A percentile compares a stretch with the other conserved stretches of the same genome.
Evolutionary conservation across 371 early-diverging fungal species (phyloP).

Genomic region (Furculomyces boomerangus): DNA sequence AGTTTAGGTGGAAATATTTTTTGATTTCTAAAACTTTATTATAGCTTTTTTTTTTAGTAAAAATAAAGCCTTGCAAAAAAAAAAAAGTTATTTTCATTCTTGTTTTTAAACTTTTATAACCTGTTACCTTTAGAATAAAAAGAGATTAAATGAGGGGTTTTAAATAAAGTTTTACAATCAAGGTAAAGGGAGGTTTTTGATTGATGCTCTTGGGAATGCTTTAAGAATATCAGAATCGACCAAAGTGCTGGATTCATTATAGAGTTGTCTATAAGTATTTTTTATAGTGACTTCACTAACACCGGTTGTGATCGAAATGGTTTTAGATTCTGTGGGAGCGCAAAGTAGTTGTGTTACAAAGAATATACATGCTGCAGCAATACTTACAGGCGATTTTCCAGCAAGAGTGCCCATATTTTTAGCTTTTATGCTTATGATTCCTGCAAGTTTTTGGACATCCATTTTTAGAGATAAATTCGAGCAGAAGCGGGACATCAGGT

Average conservation of each 20-base stretch:
- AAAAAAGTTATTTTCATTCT: background rate
- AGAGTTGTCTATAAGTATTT: conserved; percentile 59
- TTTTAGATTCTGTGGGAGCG: conserved; percentile 41
- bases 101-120: background rate
- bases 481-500: conserved; percentile 76
- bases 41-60: background rate
- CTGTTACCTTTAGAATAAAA: background rate
- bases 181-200: conserved; percentile 6
- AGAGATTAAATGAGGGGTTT: background rate
- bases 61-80: background rate
- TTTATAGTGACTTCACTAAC: conserved; percentile 83
- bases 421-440: conserved; percentile 49
- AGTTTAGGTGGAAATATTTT: background rate
- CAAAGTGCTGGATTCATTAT: conserved; percentile 34
- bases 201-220: conserved; percentile 6
- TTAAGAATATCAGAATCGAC: conserved; percentile 30
- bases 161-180: background rate
- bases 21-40: background rate
- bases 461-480: conserved; percentile 52
- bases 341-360: conserved; percentile 56
- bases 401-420: conserved; percentile 63
- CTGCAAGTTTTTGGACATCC: conserved; percentile 51
- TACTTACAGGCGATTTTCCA: conserved; percentile 78
- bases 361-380: conserved; percentile 83
- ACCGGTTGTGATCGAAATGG: conserved; percentile 68